Evolutionary conservation across 2,329 filamentous ascomycete species (phyloP), one percentile per base, ranked within the genome.

Genomic region (Venturiaceae sp.): DNA sequence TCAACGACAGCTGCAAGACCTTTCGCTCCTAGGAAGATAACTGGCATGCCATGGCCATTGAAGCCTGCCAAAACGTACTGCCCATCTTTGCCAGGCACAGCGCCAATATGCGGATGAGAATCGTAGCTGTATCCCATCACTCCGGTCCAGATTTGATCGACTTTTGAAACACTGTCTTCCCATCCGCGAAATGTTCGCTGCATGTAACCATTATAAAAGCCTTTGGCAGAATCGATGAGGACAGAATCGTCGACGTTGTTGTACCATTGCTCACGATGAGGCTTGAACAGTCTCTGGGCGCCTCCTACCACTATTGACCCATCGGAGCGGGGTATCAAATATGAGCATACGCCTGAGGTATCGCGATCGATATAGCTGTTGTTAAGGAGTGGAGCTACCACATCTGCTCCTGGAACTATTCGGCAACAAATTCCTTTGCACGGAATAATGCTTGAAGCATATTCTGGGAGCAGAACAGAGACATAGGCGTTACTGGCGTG

Each of bases 401-500:
- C 65, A 23, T 91, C 77, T 0, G 86, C 81, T 39, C 80, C 81
- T 72, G 92, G 83, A 66, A 92, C 84, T 5, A 47, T 47, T 9
- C 41, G 41, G 3, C 9, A 28, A 26, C 41, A 47, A 13, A 92
- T 84, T 1, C 88, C 90, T 28, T 88, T 78, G 2, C 88, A 84
- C 0, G 92, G 92, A 2, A 92, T 82, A 62, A 95, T 87, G 8
- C 91, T 77, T 62, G 85, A 82, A 8, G 81, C 76, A 64, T 92
- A 86, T 34, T 75, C 67, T 0, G 88, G 88, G 1, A 92, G 74
- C 3, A 96, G 77, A 60, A 85, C 80, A 1, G 88, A 88, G 0
- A 89, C 92, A 70, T 95, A 95, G 3, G 78, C 92, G 67, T 96
- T 96, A 0, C 87, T 92, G 4, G 89, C 87, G 16, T 95, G 79